Percentiles rank a stretch among this genome's conserved stretches.
Conservation (phyloP, 306 rosid genomes). For the Hippophae gyantsensis region DNA sequence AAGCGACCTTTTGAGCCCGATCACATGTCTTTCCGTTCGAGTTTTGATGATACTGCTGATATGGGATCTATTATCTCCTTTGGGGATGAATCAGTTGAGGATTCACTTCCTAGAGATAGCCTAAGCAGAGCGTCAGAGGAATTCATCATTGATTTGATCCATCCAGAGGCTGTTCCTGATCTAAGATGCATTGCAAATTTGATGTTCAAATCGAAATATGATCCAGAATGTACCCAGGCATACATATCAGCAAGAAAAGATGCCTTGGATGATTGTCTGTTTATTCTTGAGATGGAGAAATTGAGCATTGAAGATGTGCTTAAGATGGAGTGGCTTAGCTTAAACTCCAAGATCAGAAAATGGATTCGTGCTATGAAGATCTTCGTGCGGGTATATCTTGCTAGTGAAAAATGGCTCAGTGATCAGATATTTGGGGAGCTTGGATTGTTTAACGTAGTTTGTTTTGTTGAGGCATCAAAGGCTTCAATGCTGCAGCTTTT, state of each 20-base stretch:
- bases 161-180: slow-evolving; percentile 31
- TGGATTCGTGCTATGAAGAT: slow-evolving; percentile 42
- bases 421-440: slow-evolving; percentile 38
- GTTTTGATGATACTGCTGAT: slow-evolving; percentile 22
- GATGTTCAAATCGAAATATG: slow-evolving; percentile 55
- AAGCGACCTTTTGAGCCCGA: slow-evolving; percentile 45
- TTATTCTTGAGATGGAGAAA: slow-evolving; percentile 33
- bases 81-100: slow-evolving; percentile 31
- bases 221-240: slow-evolving; percentile 42
- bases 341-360: slow-evolving; percentile 40
- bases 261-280: slow-evolving; percentile 47
- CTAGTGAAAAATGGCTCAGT: slow-evolving; percentile 43
- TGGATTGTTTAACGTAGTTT: slow-evolving; percentile 23
- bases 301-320: slow-evolving; percentile 41
- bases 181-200: slow-evolving; percentile 46
- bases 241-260: slow-evolving; percentile 34
- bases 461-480: slow-evolving; percentile 45
- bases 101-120: slow-evolving; percentile 9
- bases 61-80: slow-evolving; percentile 35
- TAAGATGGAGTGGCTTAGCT: slow-evolving; percentile 41
- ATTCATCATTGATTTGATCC: slow-evolving; percentile 29
- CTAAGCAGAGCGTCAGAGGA: slow-evolving; percentile 13
- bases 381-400: slow-evolving; percentile 42
- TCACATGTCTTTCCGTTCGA: slow-evolving; percentile 32
- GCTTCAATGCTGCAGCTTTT: slow-evolving; percentile 28